Evolutionary conservation across 192 early-diverging fungal species (phyloP), one percentile per base, ranked within the genome.

Genomic region (Helicostylum pulchrum): DNA sequence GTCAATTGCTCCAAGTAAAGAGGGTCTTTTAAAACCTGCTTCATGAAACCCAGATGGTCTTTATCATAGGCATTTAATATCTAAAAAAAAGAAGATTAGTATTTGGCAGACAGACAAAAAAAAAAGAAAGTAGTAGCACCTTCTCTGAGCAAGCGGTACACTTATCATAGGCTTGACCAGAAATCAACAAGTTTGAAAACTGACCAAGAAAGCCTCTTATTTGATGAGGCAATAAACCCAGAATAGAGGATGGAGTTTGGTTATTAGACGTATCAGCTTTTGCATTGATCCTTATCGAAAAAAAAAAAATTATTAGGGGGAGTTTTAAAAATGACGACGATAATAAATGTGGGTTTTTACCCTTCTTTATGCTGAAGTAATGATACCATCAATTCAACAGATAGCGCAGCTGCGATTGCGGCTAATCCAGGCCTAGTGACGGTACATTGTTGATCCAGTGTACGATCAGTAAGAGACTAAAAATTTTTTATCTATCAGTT

Each of bases 401-500:
- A 92, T 42, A 84, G 73, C 4, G 93, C 93, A 45, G 85, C 83
- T 1, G 97, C 94, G 51, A 97, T 82, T 4, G 91, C 87, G 9
- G 95, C 88, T n/a, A 99, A 70, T 3, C 97, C 97, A 4, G 97
- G 97, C 17, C 97, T 82, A 2, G 97, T 96, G 5, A 99, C 97
- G 0, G 97, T 99, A 72, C 97, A 99, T 83, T 96, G 93, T 70
- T 99, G 97, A 71, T 99, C 97, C 50, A 99, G 78, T 0, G 95
- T 95, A 39, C 97, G 83, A 75, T 96, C 94, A 10, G 84, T 88
- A 5, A 97, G 80, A 15, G 97, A 97, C 88, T 88, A 64, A 45
- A 36, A 39, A 45, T 14, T 47, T 12, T 48, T 46, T 46, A 34
- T 42, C 23, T 42, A 49, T 32, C 14, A 58, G 6, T 36, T 36